Conservation (phyloP, 1,139 yeast genomes). For the Candida sojae region DNA sequence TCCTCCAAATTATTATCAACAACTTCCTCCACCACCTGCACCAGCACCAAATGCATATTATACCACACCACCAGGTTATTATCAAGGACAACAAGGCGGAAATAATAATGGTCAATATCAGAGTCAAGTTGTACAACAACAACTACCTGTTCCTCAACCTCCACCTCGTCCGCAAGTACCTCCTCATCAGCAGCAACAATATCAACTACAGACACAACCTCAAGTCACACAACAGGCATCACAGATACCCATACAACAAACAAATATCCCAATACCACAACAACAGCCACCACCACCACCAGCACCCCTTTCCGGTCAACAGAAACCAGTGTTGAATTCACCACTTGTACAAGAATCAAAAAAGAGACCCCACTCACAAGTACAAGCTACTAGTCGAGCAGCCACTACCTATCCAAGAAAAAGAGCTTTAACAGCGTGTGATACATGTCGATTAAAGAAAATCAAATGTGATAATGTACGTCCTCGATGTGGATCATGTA, state of each 20-base stretch:
- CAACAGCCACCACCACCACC: background rate
- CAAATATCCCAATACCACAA: conserved; percentile 4
- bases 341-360: conserved; percentile 6
- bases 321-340: conserved; percentile 2
- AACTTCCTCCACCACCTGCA: conserved; percentile 6
- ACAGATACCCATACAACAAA: background rate
- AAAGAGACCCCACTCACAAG: conserved; percentile 12
- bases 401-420: conserved; percentile 28
- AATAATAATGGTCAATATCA: background rate
- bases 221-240: conserved; percentile 4
- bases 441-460: conserved; percentile 47
- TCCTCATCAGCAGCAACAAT: conserved; percentile 9
- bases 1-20: conserved; percentile 6
- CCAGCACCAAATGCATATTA: conserved; percentile 2
- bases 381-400: conserved; percentile 11
- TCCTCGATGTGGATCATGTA: conserved; percentile 54
- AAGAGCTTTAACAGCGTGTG: conserved; percentile 50
- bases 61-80: conserved; percentile 1
- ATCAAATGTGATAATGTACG: conserved; percentile 53
- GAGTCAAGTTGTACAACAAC: conserved; percentile 7
- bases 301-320: conserved; percentile 5
- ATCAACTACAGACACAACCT: conserved; percentile 7
- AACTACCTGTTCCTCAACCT: conserved; percentile 11
- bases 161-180: conserved; percentile 6
- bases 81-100: background rate